Base-by-base conservation (phyloP, 78 protist species). In the Dictyostelium citrinum region DNA sequence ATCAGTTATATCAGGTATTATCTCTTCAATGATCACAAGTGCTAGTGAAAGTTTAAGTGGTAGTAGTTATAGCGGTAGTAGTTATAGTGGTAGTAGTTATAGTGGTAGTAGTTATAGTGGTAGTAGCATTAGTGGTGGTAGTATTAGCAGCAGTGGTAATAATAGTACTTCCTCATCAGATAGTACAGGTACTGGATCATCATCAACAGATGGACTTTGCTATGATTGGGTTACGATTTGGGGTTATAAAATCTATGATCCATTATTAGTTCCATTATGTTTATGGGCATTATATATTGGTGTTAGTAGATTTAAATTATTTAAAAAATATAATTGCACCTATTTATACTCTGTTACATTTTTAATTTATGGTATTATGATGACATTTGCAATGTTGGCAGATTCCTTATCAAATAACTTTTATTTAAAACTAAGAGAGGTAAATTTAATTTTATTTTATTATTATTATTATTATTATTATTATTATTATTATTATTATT, bases 231-330 rank as follows among this genome's bases (percentile, higher is more conserved):
- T 77, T 29, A 77, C 39, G 5, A 5, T 27, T n/a, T 27, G 20
- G 51, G 83, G 60, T 22, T 77, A 33, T 33, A 37, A 24, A 81
- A 27, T 81, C 3, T 35, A 9, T 31, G 84, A 81, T 35, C 84
- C 84, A 35, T 7, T 81, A 22, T 58, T 81, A 17, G n/a, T 81
- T 22, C 84, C 84, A 49, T 29, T 81, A 10, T 81, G 84, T 37
- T 16, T 81, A 14, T 81, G 84, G 84, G 84, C 84, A 58, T 58
- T 81, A 35, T 81, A 81, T 81, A 81, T 81, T 58, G 84, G 84
- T 58, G 49, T 81, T 22, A 27, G 33, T 11, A 81, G 46, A 81
- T 58, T 33, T 35, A 81, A 14, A 37, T 24, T 24, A 58, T 81
- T 81, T 35, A 81, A 37, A 58, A 49, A 81, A 31, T 22, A 33